Evolutionary conservation across 2,329 filamentous ascomycete species (phyloP), one percentile per base, ranked within the genome.

Genomic region (Penicillium italicum): DNA sequence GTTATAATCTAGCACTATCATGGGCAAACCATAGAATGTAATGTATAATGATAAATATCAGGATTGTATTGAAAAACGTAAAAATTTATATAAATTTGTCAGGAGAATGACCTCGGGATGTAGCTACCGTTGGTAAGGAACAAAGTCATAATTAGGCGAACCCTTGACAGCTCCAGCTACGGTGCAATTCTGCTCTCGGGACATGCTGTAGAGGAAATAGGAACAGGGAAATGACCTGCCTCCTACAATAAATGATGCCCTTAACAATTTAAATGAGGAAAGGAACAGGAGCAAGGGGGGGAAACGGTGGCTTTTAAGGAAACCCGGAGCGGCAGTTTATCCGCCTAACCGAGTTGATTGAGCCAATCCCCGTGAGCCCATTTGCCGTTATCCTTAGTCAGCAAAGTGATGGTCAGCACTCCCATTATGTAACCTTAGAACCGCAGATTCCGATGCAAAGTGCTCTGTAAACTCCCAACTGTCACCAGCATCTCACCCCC

Each of bases 121-220:
- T 85, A 77, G 82, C 82, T 74, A 74, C 80, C 82, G 81, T 85
- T 78, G 82, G 83, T 85, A 86, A 86, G 82, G 83, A 85, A 84
- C 82, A 73, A 73, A 74, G 76, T 77, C 77, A 71, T 85, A 80
- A 84, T 82, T 64, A 77, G 77, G 67, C 60, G 55, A 72, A 52
- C 74, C 80, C 78, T 85, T 79, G 76, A 79, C 74, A 75, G 81
- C 82, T 86, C 84, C 84, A 87, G 83, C 83, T 86, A 55, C 81
- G 81, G 79, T 74, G 82, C 82, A 71, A 65, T 73, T 74, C 75
- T 81, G 74, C 71, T 86, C 82, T 86, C 69, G 82, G 80, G 77
- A 68, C 78, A 83, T 79, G 76, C 81, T 81, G 79, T 78, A 87
- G 84, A 84, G 83, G 82, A 82, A 71, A 75, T 71, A 76, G 72